Percentiles rank a stretch among this genome's conserved stretches.
Conservation (phyloP, 2,329 filamentous ascomycete species). For the Penicillium sp. region DNA sequence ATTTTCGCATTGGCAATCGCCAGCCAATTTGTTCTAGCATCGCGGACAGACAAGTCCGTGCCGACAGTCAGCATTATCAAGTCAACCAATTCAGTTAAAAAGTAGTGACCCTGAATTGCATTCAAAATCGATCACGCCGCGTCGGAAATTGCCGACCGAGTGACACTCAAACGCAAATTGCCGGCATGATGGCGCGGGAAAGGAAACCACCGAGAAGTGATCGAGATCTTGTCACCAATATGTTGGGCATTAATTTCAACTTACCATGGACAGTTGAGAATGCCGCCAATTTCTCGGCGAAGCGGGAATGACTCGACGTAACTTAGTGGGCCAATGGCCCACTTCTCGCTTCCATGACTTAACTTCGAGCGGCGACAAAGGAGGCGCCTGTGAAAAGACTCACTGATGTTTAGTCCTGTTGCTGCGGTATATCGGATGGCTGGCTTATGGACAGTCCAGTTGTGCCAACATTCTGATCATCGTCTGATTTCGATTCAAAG, state of each 20-base stretch:
- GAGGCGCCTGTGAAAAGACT: constrained; percentile 11
- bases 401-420: constrained; percentile 18
- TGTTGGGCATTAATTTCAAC: too few species aligned
- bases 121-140: constrained; percentile 34
- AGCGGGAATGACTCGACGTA: constrained; percentile 11
- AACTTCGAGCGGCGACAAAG: constrained; percentile 23
- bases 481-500: constrained; percentile 40
- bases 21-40: constrained; percentile 43
- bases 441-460: constrained; percentile 56
- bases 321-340: constrained; percentile 25
- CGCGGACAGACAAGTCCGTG: constrained; percentile 42
- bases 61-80: constrained; percentile 24
- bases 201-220: constrained; percentile 32
- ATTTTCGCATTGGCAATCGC: constrained; percentile 40
- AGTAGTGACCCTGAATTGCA: constrained; percentile 31
- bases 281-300: background rate
- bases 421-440: constrained; percentile 38
- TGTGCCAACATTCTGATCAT: constrained; percentile 54
- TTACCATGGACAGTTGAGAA: constrained; percentile 26
- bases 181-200: constrained; percentile 38
- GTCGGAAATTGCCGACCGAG: constrained; percentile 26
- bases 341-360: constrained; percentile 31
- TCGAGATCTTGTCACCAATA: constrained; percentile 39
- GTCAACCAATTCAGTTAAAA: constrained; percentile 2
- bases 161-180: constrained; percentile 42